Evolutionary conservation across 1,284 basidiomycete species (phyloP).

Genomic region (Taiwanofungus camphoratus): DNA sequence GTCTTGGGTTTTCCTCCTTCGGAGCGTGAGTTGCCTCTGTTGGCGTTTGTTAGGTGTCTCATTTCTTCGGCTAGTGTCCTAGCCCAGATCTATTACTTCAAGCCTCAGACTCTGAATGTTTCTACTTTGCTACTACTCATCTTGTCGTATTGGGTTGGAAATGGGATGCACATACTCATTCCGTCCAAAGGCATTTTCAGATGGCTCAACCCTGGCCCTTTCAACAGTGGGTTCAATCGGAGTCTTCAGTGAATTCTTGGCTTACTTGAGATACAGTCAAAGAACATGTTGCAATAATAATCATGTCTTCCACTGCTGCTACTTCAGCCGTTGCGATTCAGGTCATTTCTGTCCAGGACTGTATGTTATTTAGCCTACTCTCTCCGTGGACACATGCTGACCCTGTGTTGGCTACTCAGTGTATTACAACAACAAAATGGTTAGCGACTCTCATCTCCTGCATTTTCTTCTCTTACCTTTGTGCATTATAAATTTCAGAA

Average conservation of each 20-base stretch:
- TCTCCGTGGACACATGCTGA: neutral
- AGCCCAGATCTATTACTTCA: constrained; percentile 35
- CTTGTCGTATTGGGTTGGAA: constrained; percentile 33
- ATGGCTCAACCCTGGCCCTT: constrained; percentile 39
- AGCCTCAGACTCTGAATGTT: constrained; percentile 30
- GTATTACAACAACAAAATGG: constrained; percentile 27
- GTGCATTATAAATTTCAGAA: too few relatives aligned
- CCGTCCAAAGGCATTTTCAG: constrained; percentile 30
- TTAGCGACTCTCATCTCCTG: neutral
- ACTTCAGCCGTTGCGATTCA: constrained; percentile 32
- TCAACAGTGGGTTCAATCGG: constrained; percentile 28
- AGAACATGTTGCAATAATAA: constrained; percentile 31
- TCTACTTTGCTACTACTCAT: constrained; percentile 31
- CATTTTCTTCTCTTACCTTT: neutral
- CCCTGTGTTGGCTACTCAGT: constrained; percentile 10
- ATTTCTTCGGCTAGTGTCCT: constrained; percentile 25
- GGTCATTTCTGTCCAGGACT: constrained; percentile 32
- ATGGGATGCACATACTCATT: constrained; percentile 27
- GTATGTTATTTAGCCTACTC: constrained; percentile 15
- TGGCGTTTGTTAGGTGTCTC: neutral
- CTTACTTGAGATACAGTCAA: constrained; percentile 20
- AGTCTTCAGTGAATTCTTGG: neutral
- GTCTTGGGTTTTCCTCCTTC: constrained; percentile 31
- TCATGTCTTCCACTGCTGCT: constrained; percentile 32
- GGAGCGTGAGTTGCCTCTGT: constrained; percentile 22